A percentile compares a stretch with the other conserved stretches of the same genome.
Evolutionary conservation across 805 yeast genomes (phyloP).

Genomic region (Barnettozyma sp.): DNA sequence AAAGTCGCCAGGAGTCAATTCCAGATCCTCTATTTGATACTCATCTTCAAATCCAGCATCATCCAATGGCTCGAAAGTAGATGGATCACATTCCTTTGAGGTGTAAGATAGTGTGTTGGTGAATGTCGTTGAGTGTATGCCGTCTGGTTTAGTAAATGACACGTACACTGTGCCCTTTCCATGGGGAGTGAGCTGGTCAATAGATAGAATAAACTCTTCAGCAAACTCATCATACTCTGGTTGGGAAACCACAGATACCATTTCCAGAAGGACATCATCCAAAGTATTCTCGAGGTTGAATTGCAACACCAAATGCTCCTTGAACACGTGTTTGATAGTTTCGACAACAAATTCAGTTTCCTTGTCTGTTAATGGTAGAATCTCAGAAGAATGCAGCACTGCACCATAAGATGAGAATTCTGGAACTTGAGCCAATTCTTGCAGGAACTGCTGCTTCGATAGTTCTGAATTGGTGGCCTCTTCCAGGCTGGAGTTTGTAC

Average conservation of each 20-base stretch:
- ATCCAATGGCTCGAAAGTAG: slow-evolving; percentile 56
- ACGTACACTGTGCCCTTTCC: slow-evolving; percentile 72
- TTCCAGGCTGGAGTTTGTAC: slow-evolving; percentile 9
- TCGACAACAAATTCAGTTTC: slow-evolving; percentile 91
- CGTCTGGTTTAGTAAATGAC: slow-evolving; percentile 57
- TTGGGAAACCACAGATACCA: slow-evolving; percentile 64
- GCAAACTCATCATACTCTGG: slow-evolving; percentile 42
- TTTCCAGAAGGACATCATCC: slow-evolving; percentile 66
- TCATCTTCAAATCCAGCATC: slow-evolving; percentile 87
- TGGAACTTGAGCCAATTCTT: slow-evolving; percentile 62
- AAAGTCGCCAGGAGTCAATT: slow-evolving; percentile 74
- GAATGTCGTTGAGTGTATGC: slow-evolving; percentile 44
- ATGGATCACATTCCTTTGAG: slow-evolving; percentile 72
- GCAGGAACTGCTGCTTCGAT: slow-evolving; percentile 58
- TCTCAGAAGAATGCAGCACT: slow-evolving; percentile 61
- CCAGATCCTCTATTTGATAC: slow-evolving; percentile 80
- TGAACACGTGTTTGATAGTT: slow-evolving; percentile 78
- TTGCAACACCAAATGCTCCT: slow-evolving; percentile 67
- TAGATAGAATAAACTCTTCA: slow-evolving; percentile 71
- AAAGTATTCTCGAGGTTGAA: slow-evolving; percentile 81
- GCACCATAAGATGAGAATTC: slow-evolving; percentile 71
- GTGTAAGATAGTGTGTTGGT: slow-evolving; percentile 65
- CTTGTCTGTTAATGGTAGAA: slow-evolving; percentile 71
- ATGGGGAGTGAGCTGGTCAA: slow-evolving; percentile 66
- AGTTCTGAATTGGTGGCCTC: slow-evolving; percentile 27